Conservation (phyloP, 208 protist genomes). For the Trypanosoma mega region DNA sequence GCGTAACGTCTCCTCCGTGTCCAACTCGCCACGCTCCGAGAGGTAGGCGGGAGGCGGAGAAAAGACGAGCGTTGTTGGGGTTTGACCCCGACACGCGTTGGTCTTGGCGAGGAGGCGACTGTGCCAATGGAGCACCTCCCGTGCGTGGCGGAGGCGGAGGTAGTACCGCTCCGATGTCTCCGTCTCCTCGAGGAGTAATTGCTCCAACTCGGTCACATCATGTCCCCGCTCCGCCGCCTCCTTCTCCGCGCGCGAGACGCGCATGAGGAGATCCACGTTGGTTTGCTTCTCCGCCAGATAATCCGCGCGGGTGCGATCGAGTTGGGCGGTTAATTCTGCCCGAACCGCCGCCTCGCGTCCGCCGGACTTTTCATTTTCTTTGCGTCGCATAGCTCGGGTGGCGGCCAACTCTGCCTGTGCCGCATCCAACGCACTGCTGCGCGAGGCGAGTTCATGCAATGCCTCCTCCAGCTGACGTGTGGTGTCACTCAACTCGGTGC, state of each 20-base stretch:
- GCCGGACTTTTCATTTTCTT: slow-evolving; percentile 17
- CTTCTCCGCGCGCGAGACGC: slow-evolving; percentile 44
- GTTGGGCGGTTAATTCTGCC: slow-evolving; percentile 30
- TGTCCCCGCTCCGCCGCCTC: slow-evolving; percentile 21
- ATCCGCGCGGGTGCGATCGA: slow-evolving; percentile 40
- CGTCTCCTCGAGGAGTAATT: slow-evolving; percentile 72
- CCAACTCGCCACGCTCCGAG: too few species aligned
- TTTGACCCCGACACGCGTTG: neutral
- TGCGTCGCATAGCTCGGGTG: slow-evolving; percentile 28
- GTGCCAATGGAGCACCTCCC: slow-evolving; percentile 34
- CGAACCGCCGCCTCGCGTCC: slow-evolving; percentile 5
- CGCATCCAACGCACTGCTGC: slow-evolving; percentile 20
- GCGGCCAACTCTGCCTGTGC: slow-evolving; percentile 28
- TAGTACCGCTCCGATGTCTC: slow-evolving; percentile 75
- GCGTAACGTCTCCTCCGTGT: too few species aligned
- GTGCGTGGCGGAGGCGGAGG: slow-evolving; percentile 55
- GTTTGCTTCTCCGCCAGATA: slow-evolving; percentile 76
- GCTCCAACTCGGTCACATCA: slow-evolving; percentile 65
- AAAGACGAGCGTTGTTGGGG: too few species aligned
- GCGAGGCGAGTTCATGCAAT: slow-evolving; percentile 42
- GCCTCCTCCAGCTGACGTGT: slow-evolving; percentile 40
- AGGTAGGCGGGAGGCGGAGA: too few species aligned
- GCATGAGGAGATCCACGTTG: slow-evolving; percentile 74
- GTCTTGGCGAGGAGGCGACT: slow-evolving; percentile 24
- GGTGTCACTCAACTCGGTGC: slow-evolving; percentile 23